phyloP scores from a whole-genome alignment of 1,284 basidiomycete genomes.

The Leccinum angustisporum region DNA sequence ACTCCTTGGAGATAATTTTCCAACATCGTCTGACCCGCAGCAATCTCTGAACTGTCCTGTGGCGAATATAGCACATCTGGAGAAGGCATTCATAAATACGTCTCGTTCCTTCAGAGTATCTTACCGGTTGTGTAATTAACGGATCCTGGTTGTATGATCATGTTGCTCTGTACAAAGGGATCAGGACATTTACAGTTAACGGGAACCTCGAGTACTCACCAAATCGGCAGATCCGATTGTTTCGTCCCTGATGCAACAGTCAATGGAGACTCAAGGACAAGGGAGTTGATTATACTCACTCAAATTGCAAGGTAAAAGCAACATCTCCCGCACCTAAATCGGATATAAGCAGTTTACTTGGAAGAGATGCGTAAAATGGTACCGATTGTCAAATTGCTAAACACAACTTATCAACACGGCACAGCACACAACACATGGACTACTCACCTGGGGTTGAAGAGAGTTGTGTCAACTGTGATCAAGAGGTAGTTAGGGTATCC shows the following conservation, averaged over 20 bases:
- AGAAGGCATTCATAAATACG: background rate
- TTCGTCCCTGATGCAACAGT: constrained; percentile 39
- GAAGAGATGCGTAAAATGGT: constrained; percentile 13
- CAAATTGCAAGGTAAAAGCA: constrained; percentile 58
- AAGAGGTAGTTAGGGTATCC: constrained; percentile 70
- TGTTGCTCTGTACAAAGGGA: constrained; percentile 40
- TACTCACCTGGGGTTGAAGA: constrained; percentile 63
- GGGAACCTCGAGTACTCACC: constrained; percentile 35
- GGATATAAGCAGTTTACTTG: constrained; percentile 5
- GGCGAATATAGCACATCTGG: constrained; percentile 66
- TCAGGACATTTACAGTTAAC: constrained; percentile 21
- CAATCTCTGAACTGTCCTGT: constrained; percentile 51
- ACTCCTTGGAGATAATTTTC: constrained; percentile 74
- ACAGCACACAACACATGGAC: background rate
- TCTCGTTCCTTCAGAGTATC: constrained; percentile 3
- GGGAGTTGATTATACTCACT: constrained; percentile 38
- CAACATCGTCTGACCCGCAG: constrained; percentile 57
- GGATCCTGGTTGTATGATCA: constrained; percentile 58
- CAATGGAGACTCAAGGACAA: background rate
- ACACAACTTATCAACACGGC: constrained; percentile 10
- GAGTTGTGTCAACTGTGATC: constrained; percentile 60
- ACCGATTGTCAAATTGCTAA: constrained; percentile 71
- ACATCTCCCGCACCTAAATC: constrained; percentile 60
- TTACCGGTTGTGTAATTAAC: constrained; percentile 52
- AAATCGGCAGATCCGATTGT: constrained; percentile 63